phyloP scores from a whole-genome alignment of 352 stramenopile genomes.

The Phytophthora sansomeana region DNA sequence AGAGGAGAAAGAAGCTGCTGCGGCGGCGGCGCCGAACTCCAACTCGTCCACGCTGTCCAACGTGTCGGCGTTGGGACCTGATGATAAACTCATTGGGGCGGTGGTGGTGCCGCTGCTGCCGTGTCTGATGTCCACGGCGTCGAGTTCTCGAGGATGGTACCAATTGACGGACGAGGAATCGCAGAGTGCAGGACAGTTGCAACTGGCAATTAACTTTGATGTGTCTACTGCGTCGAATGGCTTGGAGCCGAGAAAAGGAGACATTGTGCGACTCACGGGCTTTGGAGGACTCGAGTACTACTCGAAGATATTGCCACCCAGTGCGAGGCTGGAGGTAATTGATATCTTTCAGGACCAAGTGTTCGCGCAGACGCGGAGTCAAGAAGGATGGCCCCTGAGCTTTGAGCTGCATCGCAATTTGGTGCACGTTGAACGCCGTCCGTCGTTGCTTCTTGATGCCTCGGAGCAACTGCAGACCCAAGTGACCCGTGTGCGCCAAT shows the following conservation, averaged over 20 bases:
- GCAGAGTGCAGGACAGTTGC: conserved; percentile 65
- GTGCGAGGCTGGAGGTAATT: conserved; percentile 61
- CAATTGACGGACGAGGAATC: conserved; percentile 57
- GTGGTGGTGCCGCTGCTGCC: conserved; percentile 66
- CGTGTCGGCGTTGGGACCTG: conserved; percentile 21
- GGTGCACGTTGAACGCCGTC: conserved; percentile 66
- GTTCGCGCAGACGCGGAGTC: conserved; percentile 60
- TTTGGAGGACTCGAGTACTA: conserved; percentile 80
- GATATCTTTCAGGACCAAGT: conserved; percentile 76
- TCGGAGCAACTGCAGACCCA: conserved; percentile 64
- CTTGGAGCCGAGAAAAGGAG: conserved; percentile 57
- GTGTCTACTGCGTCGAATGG: conserved; percentile 40
- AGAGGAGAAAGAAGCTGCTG: conserved; percentile 33
- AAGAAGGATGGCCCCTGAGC: conserved; percentile 65
- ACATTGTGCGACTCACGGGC: conserved; percentile 64
- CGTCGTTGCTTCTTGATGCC: conserved; percentile 61
- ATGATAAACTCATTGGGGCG: conserved; percentile 68
- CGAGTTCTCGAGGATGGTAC: conserved; percentile 67
- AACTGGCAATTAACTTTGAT: conserved; percentile 69
- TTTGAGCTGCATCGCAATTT: conserved; percentile 79
- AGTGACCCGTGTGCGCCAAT: conserved; percentile 57
- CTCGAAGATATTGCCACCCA: conserved; percentile 59
- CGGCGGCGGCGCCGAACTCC: conserved; percentile 6
- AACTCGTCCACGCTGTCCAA: conserved; percentile 13
- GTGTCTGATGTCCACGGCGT: conserved; percentile 65